Evolutionary conservation across 805 yeast species (phyloP), one percentile per base, ranked within the genome.

Genomic region (Yamadazyma nakazawae): DNA sequence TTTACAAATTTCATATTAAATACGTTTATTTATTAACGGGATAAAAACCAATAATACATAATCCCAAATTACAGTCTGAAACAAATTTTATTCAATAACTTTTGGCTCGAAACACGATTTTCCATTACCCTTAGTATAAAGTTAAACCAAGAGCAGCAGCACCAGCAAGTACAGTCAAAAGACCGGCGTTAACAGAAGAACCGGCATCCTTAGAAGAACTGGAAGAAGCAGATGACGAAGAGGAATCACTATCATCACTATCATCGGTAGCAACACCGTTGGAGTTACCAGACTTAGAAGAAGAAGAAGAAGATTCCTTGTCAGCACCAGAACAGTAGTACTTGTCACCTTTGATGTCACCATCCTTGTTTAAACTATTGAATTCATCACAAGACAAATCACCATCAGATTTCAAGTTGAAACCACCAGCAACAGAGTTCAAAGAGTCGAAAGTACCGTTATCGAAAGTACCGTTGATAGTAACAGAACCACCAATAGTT

Each of bases 281-380:
- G 40, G 57, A 55, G 51, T 45, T 46, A 39, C 63, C 61, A 44
- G 62, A 61, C 64, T 67, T 67, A 46, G 80, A 62, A 40, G 76
- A 58, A 37, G 80, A 64, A 42, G 74, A 64, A 39, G 77, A 68
- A 45, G 78, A 61, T 48, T 76, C 62, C 47, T 74, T 59, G 42
- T 68, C 58, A 55, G 82, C 83, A 68, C 83, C 86, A 58, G 78
- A 76, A 76, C 95, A 87, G 60, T 70, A 78, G 76, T 81, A 91
- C 60, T 81, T 75, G 76, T 88, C 89, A 81, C 99, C 99, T 75
- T 84, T 89, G 70, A 94, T 83, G 66, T 79, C 87, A 72, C 96
- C 95, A 60, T 78, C 76, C 62, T 74, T 68, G 79, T 88, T 83
- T 65, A 88, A 79, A 46, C 68, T 61, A 68, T 85, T 79, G 76